A percentile compares a stretch with the other conserved stretches of the same genome.
Evolutionary conservation across 148 eudicot species (phyloP).

Genomic region (Vaccinium corymbosum): DNA sequence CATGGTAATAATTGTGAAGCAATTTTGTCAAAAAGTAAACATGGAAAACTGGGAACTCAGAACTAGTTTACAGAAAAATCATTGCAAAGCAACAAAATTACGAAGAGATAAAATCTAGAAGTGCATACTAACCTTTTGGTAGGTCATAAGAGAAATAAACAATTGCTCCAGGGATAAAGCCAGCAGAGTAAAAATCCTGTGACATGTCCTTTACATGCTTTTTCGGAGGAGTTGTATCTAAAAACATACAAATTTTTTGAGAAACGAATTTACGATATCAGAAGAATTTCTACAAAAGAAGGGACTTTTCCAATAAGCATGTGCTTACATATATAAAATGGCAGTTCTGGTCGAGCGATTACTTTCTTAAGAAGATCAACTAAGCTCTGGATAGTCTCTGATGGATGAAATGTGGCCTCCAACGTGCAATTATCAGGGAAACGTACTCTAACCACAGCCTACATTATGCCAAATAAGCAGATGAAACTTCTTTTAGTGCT

Average conservation of each 20-base stretch:
- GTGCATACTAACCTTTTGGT: constrained; percentile 44
- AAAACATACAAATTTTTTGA: constrained; percentile 6
- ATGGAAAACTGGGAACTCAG: neutral
- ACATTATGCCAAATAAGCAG: constrained; percentile 18
- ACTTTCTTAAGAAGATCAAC: constrained; percentile 66
- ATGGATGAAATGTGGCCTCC: constrained; percentile 78
- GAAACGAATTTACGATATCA: neutral
- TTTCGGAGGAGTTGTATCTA: constrained; percentile 88
- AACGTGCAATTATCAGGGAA: constrained; percentile 77
- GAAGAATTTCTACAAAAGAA: neutral
- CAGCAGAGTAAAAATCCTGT: constrained; percentile 81
- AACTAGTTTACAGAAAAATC: neutral
- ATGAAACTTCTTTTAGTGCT: neutral
- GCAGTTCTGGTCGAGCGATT: constrained; percentile 61
- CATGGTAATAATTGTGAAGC: neutral
- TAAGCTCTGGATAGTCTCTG: constrained; percentile 65
- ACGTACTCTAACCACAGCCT: constrained; percentile 68
- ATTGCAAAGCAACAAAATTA: neutral
- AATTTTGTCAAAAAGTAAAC: neutral
- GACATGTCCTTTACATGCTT: constrained; percentile 62
- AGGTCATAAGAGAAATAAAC: constrained; percentile 72
- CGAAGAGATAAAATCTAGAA: neutral
- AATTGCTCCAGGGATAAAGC: constrained; percentile 91
- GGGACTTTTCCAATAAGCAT: neutral
- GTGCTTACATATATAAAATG: constrained; percentile 66